Evolutionary conservation across 2,329 filamentous ascomycete genomes (phyloP).

Genomic region (Biscogniauxia marginata): DNA sequence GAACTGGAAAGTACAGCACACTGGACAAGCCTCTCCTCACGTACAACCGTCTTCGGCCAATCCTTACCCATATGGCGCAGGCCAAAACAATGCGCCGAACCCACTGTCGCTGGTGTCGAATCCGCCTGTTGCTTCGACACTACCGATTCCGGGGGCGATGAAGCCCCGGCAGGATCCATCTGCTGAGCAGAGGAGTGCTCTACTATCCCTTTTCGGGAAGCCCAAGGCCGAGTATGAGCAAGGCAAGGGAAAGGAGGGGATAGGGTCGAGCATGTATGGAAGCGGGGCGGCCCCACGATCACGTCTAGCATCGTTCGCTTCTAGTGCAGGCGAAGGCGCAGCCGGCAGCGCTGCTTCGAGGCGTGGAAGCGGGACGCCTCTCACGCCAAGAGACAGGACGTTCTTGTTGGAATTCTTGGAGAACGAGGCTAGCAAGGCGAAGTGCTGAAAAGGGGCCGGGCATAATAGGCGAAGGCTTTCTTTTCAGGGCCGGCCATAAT

Average conservation of each 20-base stretch:
- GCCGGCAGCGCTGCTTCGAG: constrained; percentile 25
- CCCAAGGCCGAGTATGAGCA: constrained; percentile 29
- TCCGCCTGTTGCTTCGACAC: constrained; percentile 28
- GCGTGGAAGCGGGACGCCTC: constrained; percentile 51
- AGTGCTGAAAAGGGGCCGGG: constrained; percentile 25
- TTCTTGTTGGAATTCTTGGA: constrained; percentile 77
- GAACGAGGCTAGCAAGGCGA: constrained; percentile 43
- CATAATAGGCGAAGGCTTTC: not conserved
- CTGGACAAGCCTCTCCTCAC: constrained; percentile 18
- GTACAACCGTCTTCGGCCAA: constrained; percentile 12
- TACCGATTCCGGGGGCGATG: constrained; percentile 27
- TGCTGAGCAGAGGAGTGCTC: constrained; percentile 43
- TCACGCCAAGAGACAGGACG: constrained; percentile 69
- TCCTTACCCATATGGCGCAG: constrained; percentile 24
- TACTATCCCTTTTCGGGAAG: constrained; percentile 64
- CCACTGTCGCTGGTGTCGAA: constrained; percentile 25
- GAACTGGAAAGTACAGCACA: constrained; percentile 17
- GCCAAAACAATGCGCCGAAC: constrained; percentile 22
- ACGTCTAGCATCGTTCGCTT: constrained; percentile 45
- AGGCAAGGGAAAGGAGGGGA: constrained; percentile 32
- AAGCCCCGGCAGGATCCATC: constrained; percentile 37
- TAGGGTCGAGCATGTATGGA: constrained; percentile 21
- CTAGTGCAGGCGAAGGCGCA: constrained; percentile 37
- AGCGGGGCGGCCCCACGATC: constrained; percentile 30
- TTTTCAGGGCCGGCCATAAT: not conserved